Evolutionary conservation across 495 filamentous ascomycete species (phyloP), one percentile per base, ranked within the genome.

Genomic region (Oidiodendron maius): DNA sequence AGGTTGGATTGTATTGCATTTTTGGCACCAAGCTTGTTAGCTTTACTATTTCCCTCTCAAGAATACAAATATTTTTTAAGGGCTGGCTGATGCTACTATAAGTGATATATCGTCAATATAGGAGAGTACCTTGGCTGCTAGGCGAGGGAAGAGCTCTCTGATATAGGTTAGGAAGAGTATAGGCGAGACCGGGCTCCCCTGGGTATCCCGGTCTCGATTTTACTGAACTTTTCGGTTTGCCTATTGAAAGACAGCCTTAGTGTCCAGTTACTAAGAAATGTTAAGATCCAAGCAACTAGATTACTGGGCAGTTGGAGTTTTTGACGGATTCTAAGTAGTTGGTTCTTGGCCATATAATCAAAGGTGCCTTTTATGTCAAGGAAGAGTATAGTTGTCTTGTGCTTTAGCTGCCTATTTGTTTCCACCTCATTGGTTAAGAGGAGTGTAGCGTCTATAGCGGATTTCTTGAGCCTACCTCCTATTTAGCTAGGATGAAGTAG

Each of bases 1-100:
- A 46, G 44, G 44, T 37, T 36, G 44, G 28, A 23, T 46, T 36
- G 11, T 20, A 46, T 46, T 11, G 44, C 26, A 37, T 37, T 46
- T 17, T 32, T n/a, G 8, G 28, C 28, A n/a, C 28, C 28, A 8
- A 32, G 28, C 28, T 32, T 32, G n/a, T 32, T 32, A 32, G 8
- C 28, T 32, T 32, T 8, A n/a, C 28, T 32, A 32, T n/a, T 32
- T 32, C 28, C 28, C 28, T 32, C 28, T 32, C 28, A 32, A 32
- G 28, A 32, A 32, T 32, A 8, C 28, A 8, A n/a, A 32, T 32
- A 32, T 32, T 32, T 32, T 32, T 32, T 32, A 8, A n/a, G n/a
- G 28, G 28, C 28, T 32, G n/a, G 28, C n/a, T 8, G n/a, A 32
- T 8, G 28, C 8, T 32, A 32, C 28, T 8, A n/a, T 32, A n/a